These are phyloP conservation scores for Ceratorhiza oryzae-sativae DNA, from an alignment of 1,284 basidiomycete species.

Conservation along the genomic window DNA sequence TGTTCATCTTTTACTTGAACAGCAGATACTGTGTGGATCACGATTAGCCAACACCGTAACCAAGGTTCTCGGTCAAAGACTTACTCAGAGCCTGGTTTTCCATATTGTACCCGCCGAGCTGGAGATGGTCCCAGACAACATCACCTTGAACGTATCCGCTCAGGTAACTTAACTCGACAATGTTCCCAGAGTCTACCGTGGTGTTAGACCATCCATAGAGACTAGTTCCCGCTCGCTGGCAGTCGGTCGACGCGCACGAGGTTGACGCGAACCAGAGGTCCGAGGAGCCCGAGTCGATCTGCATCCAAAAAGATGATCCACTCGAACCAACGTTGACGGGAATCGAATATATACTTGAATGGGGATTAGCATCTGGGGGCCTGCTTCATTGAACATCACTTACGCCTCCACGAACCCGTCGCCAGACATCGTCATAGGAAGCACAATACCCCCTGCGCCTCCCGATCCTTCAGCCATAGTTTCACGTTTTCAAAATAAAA, in stretches of 20 bases:
- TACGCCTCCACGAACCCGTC: constrained; percentile 32
- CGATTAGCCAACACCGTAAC: not conserved
- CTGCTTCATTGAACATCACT: not conserved
- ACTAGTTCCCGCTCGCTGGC: constrained; percentile 19
- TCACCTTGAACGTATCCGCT: constrained; percentile 16
- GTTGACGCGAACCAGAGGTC: constrained; percentile 27
- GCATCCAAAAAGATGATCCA: constrained; percentile 22
- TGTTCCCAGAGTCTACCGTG: constrained; percentile 16
- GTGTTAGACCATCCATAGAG: constrained; percentile 24
- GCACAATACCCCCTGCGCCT: constrained; percentile 29
- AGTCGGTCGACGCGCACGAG: constrained; percentile 11
- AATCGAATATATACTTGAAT: constrained; percentile 21
- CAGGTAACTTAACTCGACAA: constrained; percentile 15
- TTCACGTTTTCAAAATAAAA: not conserved
- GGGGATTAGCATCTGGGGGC: not conserved
- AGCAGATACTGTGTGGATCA: constrained; percentile 32
- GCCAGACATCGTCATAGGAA: constrained; percentile 35
- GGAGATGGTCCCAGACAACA: constrained; percentile 23
- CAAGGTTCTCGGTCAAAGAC: not conserved
- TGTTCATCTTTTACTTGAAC: constrained; percentile 38
- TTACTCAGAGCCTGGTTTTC: constrained; percentile 27
- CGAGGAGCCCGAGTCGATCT: constrained; percentile 29
- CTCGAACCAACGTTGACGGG: not conserved
- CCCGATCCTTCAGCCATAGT: constrained; percentile 29
- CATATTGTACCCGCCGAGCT: constrained; percentile 13